Evolutionary conservation across 148 eudicot genomes (phyloP), one percentile per base, ranked within the genome.

Genomic region (Drosera capensis): DNA sequence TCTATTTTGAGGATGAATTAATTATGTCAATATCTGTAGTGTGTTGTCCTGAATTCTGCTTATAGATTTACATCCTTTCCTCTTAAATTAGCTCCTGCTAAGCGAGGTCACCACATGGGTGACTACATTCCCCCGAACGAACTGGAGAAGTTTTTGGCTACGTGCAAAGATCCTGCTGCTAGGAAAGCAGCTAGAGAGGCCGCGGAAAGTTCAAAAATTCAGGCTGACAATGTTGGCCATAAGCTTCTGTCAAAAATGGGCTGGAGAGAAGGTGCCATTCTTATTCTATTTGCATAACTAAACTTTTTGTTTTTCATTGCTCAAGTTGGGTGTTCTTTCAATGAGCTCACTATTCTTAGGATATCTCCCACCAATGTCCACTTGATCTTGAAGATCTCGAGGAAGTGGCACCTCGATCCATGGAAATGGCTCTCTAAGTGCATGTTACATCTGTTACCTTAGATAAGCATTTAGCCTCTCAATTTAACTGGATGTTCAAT

Each of bases 71-170:
- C n/a, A n/a, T 41, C 19, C 8, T 3, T 12, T 45, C 30, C 41
- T 18, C 14, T 54, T 11, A 39, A 46, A 22, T 45, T 57, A 68
- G 81, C 54, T 59, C 25, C 71, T 24, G 61, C 50, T 8, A 86
- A 82, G 61, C 79, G 73, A 58, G 96, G 96, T 49, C 96, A 86
- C 71, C 96, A 86, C 60, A 86, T 86, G 96, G 96, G 96, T 40
- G 94, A 86, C 61, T 86, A 78, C 64, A 86, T 86, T 52, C 96
- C 96, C 22, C 79, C 35, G 2, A 87, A 82, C 50, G 96, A 86
- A 57, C 88, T 86, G 21, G 85, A 78, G 34, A 75, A 67, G 57
- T 86, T 86, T 68, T 43, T 86, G 82, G 73, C 96, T 36, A 68
- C 58, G 24, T 86, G 96, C 58, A 76, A 71, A 43, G 96, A 86